phyloP scores from a whole-genome alignment of 805 yeast genomes.

The Nakazawaea wyomingensis region DNA sequence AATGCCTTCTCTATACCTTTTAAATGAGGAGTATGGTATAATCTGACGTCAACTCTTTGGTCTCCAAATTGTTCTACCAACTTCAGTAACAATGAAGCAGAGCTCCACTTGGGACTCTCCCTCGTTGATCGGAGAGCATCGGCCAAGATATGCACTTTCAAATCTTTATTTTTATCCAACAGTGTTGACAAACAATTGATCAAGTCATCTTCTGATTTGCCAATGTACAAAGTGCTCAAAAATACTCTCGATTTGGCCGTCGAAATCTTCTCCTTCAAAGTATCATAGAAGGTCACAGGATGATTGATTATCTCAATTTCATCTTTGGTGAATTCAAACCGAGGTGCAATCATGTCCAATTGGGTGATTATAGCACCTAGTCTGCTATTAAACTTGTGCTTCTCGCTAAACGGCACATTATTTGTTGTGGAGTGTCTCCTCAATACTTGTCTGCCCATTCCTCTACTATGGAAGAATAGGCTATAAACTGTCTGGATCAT shows the following conservation, averaged over 20 bases:
- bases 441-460: slow-evolving; percentile 12
- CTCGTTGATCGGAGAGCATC: slow-evolving; percentile 93
- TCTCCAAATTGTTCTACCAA: slow-evolving; percentile 61
- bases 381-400: slow-evolving; percentile 36
- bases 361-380: slow-evolving; percentile 40
- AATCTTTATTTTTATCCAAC: slow-evolving; percentile 47
- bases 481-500: slow-evolving; percentile 8
- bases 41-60: slow-evolving; percentile 66
- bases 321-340: slow-evolving; percentile 52
- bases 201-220: slow-evolving; percentile 75
- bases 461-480: slow-evolving; percentile 2
- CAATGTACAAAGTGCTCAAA: slow-evolving; percentile 81
- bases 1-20: slow-evolving; percentile 57
- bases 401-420: slow-evolving; percentile 10
- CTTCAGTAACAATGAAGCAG: slow-evolving; percentile 69
- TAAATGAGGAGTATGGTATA: slow-evolving; percentile 87
- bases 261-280: slow-evolving; percentile 56
- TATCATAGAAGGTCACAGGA: slow-evolving; percentile 70
- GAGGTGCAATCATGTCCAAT: slow-evolving; percentile 60
- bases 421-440: slow-evolving; percentile 16
- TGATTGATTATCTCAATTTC: slow-evolving; percentile 57
- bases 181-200: slow-evolving; percentile 59
- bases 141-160: slow-evolving; percentile 67
- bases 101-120: slow-evolving; percentile 75
- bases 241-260: slow-evolving; percentile 65